Evolutionary conservation across 306 rosid genomes (phyloP).

Genomic region (Acacia melanoxylon): DNA sequence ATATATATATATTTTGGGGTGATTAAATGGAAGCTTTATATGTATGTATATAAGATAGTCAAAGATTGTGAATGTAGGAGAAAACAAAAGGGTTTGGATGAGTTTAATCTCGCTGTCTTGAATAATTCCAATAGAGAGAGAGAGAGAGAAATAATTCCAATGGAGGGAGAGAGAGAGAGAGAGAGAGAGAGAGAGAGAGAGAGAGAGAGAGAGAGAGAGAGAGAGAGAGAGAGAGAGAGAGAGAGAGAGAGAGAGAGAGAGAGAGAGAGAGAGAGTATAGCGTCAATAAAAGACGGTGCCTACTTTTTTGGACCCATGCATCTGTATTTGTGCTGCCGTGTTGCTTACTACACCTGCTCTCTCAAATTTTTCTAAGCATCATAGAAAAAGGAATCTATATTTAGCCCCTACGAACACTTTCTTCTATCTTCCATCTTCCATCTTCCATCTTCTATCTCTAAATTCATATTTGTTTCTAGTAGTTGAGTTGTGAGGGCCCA

Average conservation of each 20-base stretch:
- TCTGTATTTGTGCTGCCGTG: slow-evolving; percentile 54
- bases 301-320: slow-evolving; percentile 73
- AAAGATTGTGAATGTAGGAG: slow-evolving; percentile 34
- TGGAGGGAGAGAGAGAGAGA: slow-evolving; percentile 4
- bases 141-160: too few relatives aligned
- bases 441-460: background rate
- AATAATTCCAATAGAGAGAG: slow-evolving; percentile 36
- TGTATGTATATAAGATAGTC: background rate
- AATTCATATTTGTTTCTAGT: background rate
- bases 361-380: slow-evolving; percentile 48
- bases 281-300: slow-evolving; percentile 87
- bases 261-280: slow-evolving; percentile 4
- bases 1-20: too few relatives aligned
- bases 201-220: slow-evolving; percentile 11
- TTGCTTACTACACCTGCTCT: slow-evolving; percentile 53
- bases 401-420: background rate
- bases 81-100: slow-evolving; percentile 25
- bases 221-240: too few relatives aligned
- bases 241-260: too few relatives aligned
- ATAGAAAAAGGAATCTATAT: slow-evolving; percentile 30
- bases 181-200: slow-evolving; percentile 12
- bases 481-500: background rate
- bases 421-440: background rate
- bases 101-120: background rate
- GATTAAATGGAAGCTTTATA: too few relatives aligned